Evolutionary conservation across 148 eudicot species (phyloP), one percentile per base, ranked within the genome.

Genomic region (Camellia sinensis): DNA sequence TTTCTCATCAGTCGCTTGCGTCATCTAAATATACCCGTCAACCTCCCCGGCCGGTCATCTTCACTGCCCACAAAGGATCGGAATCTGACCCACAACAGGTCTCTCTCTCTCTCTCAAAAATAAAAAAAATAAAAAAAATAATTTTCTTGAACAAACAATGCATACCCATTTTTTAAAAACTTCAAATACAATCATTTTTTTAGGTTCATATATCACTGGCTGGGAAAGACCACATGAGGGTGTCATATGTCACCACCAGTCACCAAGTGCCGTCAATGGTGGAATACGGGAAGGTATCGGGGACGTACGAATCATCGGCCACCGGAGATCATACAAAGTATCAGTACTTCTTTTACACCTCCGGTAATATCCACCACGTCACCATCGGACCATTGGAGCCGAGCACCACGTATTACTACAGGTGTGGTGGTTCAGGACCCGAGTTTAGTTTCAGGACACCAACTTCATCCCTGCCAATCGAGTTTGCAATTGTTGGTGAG

Each of bases 171-270:
- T 3, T 12, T 54, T 2, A n/a, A 4, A 4, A 2, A 48, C 44
- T 18, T 73, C 11, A 3, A 15, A n/a, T 52, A 9, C 14, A 6
- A 11, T 17, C 44, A 37, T 60, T 79, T 44, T 81, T 79, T 44
- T 81, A 94, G 98, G 98, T 95, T 29, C 98, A 91, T 29, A 81
- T 95, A 37, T 92, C 98, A 11, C 80, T 95, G 77, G 95, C 83
- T 15, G 97, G 98, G 70, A 83, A 87, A 64, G 92, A 90, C 76
- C 85, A 88, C 81, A 84, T 93, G 81, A 89, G 91, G 73, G 89
- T 95, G 17, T 90, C 97, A 75, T 95, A 91, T 89, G 86, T 95
- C 0, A 92, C 97, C 37, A 77, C 88, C 19, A 87, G 79, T 61
- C 84, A 87, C 74, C 84, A 87, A 29, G 84, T 84, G 6, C 77